A percentile compares a stretch with the other conserved stretches of the same genome.
Evolutionary conservation across 139 green algal genomes (phyloP).

Genomic region (Chlamydomonas urium): DNA sequence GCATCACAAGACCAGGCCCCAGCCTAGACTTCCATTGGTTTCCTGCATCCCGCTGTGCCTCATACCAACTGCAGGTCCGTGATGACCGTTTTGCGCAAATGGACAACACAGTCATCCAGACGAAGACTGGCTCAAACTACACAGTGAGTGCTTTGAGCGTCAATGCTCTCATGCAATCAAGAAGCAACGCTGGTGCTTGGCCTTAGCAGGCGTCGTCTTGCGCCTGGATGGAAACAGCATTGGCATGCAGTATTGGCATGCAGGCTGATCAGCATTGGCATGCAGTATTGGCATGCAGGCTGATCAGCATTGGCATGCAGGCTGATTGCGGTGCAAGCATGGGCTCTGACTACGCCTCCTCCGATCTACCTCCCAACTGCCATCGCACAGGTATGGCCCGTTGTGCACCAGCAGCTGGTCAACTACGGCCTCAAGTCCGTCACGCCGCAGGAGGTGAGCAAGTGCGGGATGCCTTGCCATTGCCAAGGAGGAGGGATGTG

Average conservation of each 20-base stretch:
- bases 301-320: neutral
- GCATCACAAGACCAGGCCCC: neutral
- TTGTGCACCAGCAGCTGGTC: slow-evolving; percentile 32
- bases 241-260: neutral
- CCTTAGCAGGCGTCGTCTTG: neutral
- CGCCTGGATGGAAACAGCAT: neutral
- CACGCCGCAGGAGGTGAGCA: slow-evolving; percentile 32
- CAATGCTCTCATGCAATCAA: neutral
- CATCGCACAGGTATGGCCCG: slow-evolving; percentile 46
- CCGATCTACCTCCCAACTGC: neutral
- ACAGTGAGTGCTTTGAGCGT: slow-evolving; percentile 19
- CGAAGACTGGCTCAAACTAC: slow-evolving; percentile 40
- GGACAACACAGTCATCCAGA: slow-evolving; percentile 7
- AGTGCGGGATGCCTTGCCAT: too few species aligned
- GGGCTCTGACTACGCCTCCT: neutral
- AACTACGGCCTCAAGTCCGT: slow-evolving; percentile 32
- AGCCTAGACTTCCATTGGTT: neutral
- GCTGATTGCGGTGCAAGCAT: neutral
- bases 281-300: neutral
- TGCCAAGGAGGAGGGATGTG: neutral
- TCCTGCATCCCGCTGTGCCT: neutral
- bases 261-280: neutral
- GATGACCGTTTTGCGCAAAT: slow-evolving; percentile 22
- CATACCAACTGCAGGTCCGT: neutral
- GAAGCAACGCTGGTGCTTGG: neutral